Base-by-base conservation (phyloP, 768 basidiomycete species). In the Kwoniella botswanensis region DNA sequence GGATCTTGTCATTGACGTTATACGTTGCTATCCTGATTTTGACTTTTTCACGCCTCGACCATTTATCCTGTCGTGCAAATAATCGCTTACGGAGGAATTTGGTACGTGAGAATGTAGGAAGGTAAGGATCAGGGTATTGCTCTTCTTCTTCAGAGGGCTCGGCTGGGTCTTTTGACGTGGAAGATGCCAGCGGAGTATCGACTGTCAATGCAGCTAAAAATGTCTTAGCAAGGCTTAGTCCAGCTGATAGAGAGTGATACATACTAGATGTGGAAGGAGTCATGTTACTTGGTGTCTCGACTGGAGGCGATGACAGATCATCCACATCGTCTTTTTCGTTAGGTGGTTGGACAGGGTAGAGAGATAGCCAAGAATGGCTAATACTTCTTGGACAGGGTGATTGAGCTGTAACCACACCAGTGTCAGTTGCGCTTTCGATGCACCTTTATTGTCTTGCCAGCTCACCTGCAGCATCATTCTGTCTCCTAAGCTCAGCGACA, bases 1-100 rank as follows among this genome's bases (percentile, higher is more conserved):
- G 79, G 7, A 81, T 61, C 42, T 72, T 73, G 43, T 81, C 79
- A 61, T 81, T 81, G 13, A 81, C 79, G 46, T 81, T 81, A 61
- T 77, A 81, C 2, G 79, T 81, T 4, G 70, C 71, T 26, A 76
- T 53, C 5, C 79, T 76, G 15, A 81, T 72, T 29, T 76, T 79
- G 18, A 77, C 42, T 29, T 65, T 50, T 9, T 53, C 15, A 35
- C 66, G 62, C 5, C 46, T 57, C 0, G 79, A 79, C 77, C 77
- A 81, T 52, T 77, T 66, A 13, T 68, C 67, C 55, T 77, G 66
- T 18, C 71, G 54, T 2, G 60, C 64, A 61, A 74, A 79, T 1
- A 81, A 54, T 17, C 74, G 55, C 52, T 77, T 70, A 6, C 79
- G 70, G 11, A 79, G 56, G 35, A 74, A 81, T 3, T 57, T 44